Evolutionary conservation across 2,329 filamentous ascomycete species (phyloP).

Genomic region (Beauveria asiatica): DNA sequence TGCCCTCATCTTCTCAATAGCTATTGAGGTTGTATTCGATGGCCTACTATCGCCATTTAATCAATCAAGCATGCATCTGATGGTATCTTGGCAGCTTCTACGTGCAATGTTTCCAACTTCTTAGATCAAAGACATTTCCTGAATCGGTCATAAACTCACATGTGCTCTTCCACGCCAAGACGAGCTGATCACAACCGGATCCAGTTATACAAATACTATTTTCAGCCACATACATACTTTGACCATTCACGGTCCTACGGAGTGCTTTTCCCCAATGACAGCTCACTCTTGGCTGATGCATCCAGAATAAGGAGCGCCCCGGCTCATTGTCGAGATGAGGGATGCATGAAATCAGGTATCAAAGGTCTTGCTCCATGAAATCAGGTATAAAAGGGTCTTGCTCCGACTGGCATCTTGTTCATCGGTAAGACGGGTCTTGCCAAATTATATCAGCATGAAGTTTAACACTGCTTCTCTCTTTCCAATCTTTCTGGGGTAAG

Average conservation of each 20-base stretch:
- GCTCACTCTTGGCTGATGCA: background rate
- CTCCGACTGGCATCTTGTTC: background rate
- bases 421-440: background rate
- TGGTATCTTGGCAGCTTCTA: too few relatives aligned
- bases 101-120: too few relatives aligned
- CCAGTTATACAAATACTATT: background rate
- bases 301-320: background rate
- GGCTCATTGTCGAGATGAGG: background rate
- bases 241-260: too few relatives aligned
- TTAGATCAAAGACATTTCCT: too few relatives aligned
- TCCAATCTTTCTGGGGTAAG: background rate
- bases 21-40: too few relatives aligned
- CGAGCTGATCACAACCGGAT: background rate
- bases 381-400: background rate
- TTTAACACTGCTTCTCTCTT: background rate
- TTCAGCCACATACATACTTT: background rate
- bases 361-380: background rate
- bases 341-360: background rate
- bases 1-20: background rate
- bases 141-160: background rate
- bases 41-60: too few relatives aligned
- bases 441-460: background rate
- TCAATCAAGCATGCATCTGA: too few relatives aligned
- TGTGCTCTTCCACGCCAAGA: conserved; percentile 6
- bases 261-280: background rate